phyloP scores from a whole-genome alignment of 192 early-diverging fungal species.

The Dimargaris cristalligena region DNA sequence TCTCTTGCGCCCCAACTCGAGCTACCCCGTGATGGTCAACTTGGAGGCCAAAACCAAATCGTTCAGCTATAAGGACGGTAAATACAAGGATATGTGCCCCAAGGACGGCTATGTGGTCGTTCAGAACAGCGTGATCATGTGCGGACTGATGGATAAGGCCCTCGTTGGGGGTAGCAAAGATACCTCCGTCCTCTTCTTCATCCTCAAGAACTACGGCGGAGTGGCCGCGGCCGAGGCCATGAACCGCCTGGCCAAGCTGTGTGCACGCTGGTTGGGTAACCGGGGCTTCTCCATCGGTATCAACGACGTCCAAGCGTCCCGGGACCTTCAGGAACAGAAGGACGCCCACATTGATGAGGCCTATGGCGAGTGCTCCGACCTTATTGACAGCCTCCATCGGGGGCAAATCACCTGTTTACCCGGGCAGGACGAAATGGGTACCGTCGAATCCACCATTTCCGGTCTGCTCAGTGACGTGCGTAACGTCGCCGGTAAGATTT shows the following conservation, averaged over 20 bases:
- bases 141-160: conserved; percentile 83
- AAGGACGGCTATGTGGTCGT: conserved; percentile 84
- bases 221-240: conserved; percentile 74
- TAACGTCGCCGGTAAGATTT: conserved; percentile 77
- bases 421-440: conserved; percentile 74
- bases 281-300: conserved; percentile 98
- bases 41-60: conserved; percentile 73
- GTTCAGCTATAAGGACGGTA: conserved; percentile 39
- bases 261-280: conserved; percentile 80
- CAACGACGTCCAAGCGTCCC: conserved; percentile 85
- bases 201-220: conserved; percentile 80
- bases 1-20: conserved; percentile 80
- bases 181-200: conserved; percentile 83
- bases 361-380: conserved; percentile 68
- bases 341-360: conserved; percentile 59
- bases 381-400: conserved; percentile 46
- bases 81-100: conserved; percentile 59
- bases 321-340: conserved; percentile 58
- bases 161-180: conserved; percentile 96
- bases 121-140: conserved; percentile 86
- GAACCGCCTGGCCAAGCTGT: conserved; percentile 89
- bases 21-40: conserved; percentile 82
- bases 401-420: conserved; percentile 70
- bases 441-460: conserved; percentile 75
- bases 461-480: conserved; percentile 79